Evolutionary conservation across 495 filamentous ascomycete species (phyloP), one percentile per base, ranked within the genome.

Genomic region (Monascus purpureus): DNA sequence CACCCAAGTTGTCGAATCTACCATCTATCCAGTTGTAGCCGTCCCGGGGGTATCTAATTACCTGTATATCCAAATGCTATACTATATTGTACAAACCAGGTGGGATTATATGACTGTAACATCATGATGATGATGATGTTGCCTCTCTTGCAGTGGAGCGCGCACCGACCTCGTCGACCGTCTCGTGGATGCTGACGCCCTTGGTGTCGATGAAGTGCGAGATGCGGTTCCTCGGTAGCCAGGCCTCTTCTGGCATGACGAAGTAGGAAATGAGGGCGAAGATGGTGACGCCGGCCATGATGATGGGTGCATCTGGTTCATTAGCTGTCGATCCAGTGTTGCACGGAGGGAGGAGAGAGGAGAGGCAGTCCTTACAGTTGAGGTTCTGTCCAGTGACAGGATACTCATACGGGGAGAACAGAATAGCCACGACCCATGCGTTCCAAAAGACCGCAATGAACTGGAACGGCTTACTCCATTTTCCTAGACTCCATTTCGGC

Each of bases 391-490:
- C 63, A 3, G 48, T 59, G 2, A 65, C 63, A 3, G 63, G 63
- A 28, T 49, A 67, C 32, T 19, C 42, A 31, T 63, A 65, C 1
- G 63, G 63, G 12, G 63, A 67, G 37, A 64, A 67, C 11, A 67
- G 28, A 1, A 67, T 37, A 2, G 63, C 63, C 17, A 65, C 63
- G 11, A 67, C 61, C 61, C 61, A 67, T 4, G 52, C 61, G 35
- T 67, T 67, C 61, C 61, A 67, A 36, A 65, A 55, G 1, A 67
- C 59, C 12, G 54, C 52, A 17, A 65, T 60, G 17, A 67, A 39
- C 43, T 65, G 61, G 40, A 67, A 65, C 13, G 61, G 61, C 47
- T 60, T 59, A 40, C 58, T 63, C 45, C 42, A 50, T 0, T 47
- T 39, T 1, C 61, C 61, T 5, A 65, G 42, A 33, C 55, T 65